A percentile compares a stretch with the other conserved stretches of the same genome.
phyloP scores from a whole-genome alignment of 495 filamentous ascomycete genomes.

The Terfezia claveryi region DNA sequence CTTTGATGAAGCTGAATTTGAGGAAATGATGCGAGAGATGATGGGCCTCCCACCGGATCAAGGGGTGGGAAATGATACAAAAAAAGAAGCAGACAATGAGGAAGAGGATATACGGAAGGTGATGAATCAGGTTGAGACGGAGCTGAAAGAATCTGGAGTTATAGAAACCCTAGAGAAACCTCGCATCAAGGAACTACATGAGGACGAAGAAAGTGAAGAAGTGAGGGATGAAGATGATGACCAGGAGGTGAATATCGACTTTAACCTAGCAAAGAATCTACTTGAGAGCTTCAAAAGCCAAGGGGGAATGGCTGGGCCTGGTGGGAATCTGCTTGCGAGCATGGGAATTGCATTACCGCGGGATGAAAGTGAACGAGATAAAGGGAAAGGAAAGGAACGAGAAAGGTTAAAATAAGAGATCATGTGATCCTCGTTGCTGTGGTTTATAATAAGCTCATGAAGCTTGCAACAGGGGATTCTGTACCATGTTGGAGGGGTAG shows the following conservation, averaged over 20 bases:
- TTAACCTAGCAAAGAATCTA: slow-evolving; percentile 73
- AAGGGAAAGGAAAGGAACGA: slow-evolving; percentile 1
- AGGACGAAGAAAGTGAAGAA: slow-evolving; percentile 25
- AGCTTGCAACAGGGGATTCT: no score
- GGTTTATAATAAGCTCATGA: no score
- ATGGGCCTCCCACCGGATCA: slow-evolving; percentile 47
- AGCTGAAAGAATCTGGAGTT: slow-evolving; percentile 56
- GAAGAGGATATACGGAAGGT: slow-evolving; percentile 47
- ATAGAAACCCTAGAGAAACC: slow-evolving; percentile 2
- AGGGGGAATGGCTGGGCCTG: slow-evolving; percentile 60
- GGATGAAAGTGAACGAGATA: slow-evolving; percentile 38
- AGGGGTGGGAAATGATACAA: not conserved
- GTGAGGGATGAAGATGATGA: slow-evolving; percentile 20
- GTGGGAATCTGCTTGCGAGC: slow-evolving; percentile 62
- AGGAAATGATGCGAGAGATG: slow-evolving; percentile 81
- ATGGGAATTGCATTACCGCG: slow-evolving; percentile 63
- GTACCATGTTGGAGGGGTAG: no score
- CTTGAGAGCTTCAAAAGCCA: slow-evolving; percentile 84
- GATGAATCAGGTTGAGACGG: slow-evolving; percentile 56
- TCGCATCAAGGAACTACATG: slow-evolving; percentile 3
- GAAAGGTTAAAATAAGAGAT: no score
- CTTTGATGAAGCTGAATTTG: slow-evolving; percentile 70
- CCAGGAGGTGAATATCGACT: slow-evolving; percentile 49
- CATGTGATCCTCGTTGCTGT: no score
- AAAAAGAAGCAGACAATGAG: slow-evolving; percentile 32